A percentile compares a stretch with the other conserved stretches of the same genome.
Conservation (phyloP, 2,329 filamentous ascomycete genomes). For the Thelonectria discophora region DNA sequence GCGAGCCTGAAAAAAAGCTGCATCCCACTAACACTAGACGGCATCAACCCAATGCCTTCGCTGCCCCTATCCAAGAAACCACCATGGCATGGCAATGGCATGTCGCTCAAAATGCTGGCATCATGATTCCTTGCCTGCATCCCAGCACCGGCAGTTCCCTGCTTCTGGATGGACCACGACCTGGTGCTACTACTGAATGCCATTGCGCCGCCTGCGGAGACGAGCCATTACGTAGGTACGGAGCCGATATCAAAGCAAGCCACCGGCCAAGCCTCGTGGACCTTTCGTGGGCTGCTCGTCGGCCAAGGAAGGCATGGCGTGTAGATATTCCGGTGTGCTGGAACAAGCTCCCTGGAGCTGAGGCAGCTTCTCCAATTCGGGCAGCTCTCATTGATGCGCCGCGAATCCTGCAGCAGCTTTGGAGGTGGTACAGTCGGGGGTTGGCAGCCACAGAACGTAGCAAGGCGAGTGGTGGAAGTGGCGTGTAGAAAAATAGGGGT, state of each 20-base stretch:
- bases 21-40: conserved; percentile 27
- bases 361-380: conserved; percentile 3
- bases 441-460: conserved; percentile 7
- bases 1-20: conserved; percentile 8
- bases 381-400: not conserved
- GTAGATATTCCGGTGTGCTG: conserved; percentile 10
- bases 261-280: conserved; percentile 32
- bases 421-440: not conserved
- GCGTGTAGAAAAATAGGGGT: conserved; percentile 13
- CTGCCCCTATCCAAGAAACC: not conserved
- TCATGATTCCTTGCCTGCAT: conserved; percentile 6
- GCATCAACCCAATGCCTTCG: conserved; percentile 2
- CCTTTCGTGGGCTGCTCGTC: conserved; percentile 24
- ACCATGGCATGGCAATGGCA: not conserved
- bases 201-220: conserved; percentile 11
- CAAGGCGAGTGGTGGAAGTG: not conserved
- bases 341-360: conserved; percentile 3
- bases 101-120: conserved; percentile 2
- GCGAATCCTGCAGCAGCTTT: not conserved
- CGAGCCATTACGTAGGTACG: conserved; percentile 32
- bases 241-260: conserved; percentile 37
- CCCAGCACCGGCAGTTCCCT: conserved; percentile 30
- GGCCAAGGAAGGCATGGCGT: conserved; percentile 16
- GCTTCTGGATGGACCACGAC: conserved; percentile 19
- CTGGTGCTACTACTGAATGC: conserved; percentile 17